Percentiles rank a stretch among this genome's conserved stretches.
phyloP scores from a whole-genome alignment of 768 basidiomycete species.

The Collybia mongolica region DNA sequence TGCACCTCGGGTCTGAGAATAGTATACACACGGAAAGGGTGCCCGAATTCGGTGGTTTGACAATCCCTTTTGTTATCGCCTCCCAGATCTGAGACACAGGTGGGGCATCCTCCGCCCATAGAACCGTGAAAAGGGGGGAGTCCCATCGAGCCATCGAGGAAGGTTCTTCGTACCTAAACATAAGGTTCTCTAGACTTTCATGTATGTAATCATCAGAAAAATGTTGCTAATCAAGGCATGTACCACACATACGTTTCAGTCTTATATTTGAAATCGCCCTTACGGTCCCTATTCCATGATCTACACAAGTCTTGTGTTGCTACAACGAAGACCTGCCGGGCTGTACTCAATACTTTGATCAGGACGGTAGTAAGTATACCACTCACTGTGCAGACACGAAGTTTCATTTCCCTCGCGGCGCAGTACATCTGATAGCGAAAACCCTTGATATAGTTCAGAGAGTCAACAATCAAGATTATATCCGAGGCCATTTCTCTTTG shows the following conservation, averaged over 20 bases:
- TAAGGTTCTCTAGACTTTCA: constrained; percentile 77
- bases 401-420: constrained; percentile 83
- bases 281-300: constrained; percentile 66
- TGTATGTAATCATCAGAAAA: no score
- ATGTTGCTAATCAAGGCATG: not conserved
- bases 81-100: constrained; percentile 77
- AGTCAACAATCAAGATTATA: constrained; percentile 86
- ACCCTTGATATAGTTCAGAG: constrained; percentile 97
- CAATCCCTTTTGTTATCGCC: constrained; percentile 70
- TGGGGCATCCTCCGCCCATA: constrained; percentile 68
- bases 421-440: constrained; percentile 99
- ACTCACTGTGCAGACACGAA: constrained; percentile 85
- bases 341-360: not conserved
- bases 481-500: constrained; percentile 71
- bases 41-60: constrained; percentile 88
- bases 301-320: constrained; percentile 74
- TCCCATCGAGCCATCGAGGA: constrained; percentile 99
- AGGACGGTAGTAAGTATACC: not conserved
- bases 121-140: constrained; percentile 86
- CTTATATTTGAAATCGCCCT: constrained; percentile 51
- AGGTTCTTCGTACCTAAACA: constrained; percentile 92
- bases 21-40: constrained; percentile 58
- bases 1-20: not conserved
- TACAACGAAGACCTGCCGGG: constrained; percentile 68
- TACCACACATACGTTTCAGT: constrained; percentile 65